Percentiles rank a stretch among this genome's conserved stretches.
phyloP scores from a whole-genome alignment of 441 rosid genomes.

The Erodium chrysanthum region DNA sequence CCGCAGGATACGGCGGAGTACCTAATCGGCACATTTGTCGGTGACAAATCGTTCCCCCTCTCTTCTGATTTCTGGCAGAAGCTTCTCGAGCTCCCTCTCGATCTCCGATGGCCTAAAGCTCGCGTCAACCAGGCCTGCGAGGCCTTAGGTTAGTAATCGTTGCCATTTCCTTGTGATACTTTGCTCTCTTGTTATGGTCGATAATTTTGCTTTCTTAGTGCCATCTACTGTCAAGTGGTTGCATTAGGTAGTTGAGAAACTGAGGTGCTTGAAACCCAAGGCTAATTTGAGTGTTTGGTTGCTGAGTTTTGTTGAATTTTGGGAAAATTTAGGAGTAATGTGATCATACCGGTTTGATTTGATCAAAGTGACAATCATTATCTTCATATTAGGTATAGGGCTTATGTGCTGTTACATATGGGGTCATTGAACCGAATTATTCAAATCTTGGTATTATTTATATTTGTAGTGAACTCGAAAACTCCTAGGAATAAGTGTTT shows the following conservation, averaged over 20 bases:
- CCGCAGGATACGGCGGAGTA: constrained; percentile 60
- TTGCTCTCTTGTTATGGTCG: neutral
- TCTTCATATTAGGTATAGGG: neutral
- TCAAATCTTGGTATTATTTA: neutral
- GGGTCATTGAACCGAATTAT: neutral
- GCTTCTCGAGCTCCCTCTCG: constrained; percentile 72
- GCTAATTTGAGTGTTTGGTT: neutral
- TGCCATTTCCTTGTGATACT: neutral
- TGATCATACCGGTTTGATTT: neutral
- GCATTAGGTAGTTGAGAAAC: neutral
- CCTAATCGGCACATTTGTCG: constrained; percentile 65
- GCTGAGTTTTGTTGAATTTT: neutral
- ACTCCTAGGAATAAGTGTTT: neutral
- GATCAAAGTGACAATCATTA: neutral
- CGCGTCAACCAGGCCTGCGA: constrained; percentile 69
- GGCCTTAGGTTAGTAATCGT: constrained; percentile 50
- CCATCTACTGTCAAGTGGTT: neutral
- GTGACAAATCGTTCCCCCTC: constrained; percentile 79
- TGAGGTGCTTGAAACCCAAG: neutral
- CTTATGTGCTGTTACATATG: neutral
- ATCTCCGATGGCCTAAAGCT: constrained; percentile 58
- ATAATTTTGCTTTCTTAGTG: neutral
- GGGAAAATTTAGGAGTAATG: neutral
- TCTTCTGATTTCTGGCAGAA: constrained; percentile 91
- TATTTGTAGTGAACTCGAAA: neutral